Base-by-base conservation (phyloP, 805 yeast species). In the Komagataella pastoris region DNA sequence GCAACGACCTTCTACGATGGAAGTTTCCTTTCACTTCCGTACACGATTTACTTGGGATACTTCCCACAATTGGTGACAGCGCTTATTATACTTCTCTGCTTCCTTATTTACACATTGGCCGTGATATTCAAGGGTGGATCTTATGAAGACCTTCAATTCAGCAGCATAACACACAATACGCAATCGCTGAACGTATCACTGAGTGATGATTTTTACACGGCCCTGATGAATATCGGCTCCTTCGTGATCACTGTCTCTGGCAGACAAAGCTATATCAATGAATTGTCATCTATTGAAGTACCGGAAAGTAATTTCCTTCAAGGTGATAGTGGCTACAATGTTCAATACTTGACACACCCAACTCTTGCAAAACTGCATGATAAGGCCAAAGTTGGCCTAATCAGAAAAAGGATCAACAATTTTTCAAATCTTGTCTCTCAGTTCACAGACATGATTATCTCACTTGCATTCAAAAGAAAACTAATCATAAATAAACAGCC, bases 231-330 rank as follows among this genome's bases (percentile, higher is more conserved):
- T 58, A 63, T 80, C 49, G 88, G 88, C 0, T 69, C 78, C 52
- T 69, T 84, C 48, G 79, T 85, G 14, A 73, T 84, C 45, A 77
- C 81, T n/a, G 80, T 83, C 50, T 82, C 86, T 0, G 82, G 85
- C 2, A 76, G 74, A 52, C 77, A 81, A 30, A 80, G 85, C 55
- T 85, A 82, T 61, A 74, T 81, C 46, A 74, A 78, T 49, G 88
- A 84, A 58, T 68, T 76, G 30, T 68, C 79, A 23, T 60, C 71
- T 14, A 66, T 84, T 2, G 60, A 64, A 0, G 60, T 75, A n/a
- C 78, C 78, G n/a, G 60, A 62, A 8, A 63, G 68, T 12, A 83
- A 86, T 0, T 85, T 82, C 78, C 54, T 83, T 17, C 85, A 80
- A 50, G 47, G 49, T 12, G 49, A 50, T 8, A 24, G 23, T 10